These are phyloP conservation scores for Limonium bicolor DNA, from an alignment of 148 eudicot genomes.

Conservation along the genomic window DNA sequence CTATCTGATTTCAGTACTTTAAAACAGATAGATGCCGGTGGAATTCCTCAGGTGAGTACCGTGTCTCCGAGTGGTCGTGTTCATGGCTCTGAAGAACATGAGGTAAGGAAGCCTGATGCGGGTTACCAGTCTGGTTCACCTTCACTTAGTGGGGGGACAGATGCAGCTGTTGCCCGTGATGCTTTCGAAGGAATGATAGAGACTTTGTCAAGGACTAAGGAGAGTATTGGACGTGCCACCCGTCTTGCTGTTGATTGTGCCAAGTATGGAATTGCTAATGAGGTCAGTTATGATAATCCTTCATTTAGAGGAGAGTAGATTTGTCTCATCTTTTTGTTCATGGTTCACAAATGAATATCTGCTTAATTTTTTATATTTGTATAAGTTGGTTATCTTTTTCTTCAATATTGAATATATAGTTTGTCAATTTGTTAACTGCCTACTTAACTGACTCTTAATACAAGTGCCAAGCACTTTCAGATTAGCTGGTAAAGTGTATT, in stretches of 20 bases:
- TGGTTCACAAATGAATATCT: too few relatives aligned
- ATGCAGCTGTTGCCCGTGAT: slow-evolving; percentile 98
- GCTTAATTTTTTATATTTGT: too few relatives aligned
- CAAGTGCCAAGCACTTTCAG: too few relatives aligned
- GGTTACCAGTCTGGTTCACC: slow-evolving; percentile 39
- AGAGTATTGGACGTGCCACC: slow-evolving; percentile 98
- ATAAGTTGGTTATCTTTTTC: too few relatives aligned
- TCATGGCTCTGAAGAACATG: slow-evolving; percentile 39
- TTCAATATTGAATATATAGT: too few relatives aligned
- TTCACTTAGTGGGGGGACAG: slow-evolving; percentile 81
- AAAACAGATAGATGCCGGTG: slow-evolving; percentile 23
- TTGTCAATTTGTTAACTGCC: too few relatives aligned
- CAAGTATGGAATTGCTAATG: slow-evolving; percentile 85
- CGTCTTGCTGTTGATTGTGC: slow-evolving; percentile 99
- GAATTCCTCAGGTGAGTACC: slow-evolving; percentile 16
- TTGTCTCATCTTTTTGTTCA: too few relatives aligned
- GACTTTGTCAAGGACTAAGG: slow-evolving; percentile 93
- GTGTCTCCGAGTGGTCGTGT: slow-evolving; percentile 35
- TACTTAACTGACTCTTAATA: too few relatives aligned
- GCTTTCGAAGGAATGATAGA: slow-evolving; percentile 99
- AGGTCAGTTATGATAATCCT: slow-evolving; percentile 30
- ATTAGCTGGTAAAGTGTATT: too few relatives aligned
- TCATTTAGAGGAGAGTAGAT: too few relatives aligned
- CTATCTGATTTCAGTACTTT: slow-evolving; percentile 21
- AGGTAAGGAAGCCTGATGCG: slow-evolving; percentile 43